Evolutionary conservation across 305 asterid species (phyloP).

Genomic region (Solanum hybrid): DNA sequence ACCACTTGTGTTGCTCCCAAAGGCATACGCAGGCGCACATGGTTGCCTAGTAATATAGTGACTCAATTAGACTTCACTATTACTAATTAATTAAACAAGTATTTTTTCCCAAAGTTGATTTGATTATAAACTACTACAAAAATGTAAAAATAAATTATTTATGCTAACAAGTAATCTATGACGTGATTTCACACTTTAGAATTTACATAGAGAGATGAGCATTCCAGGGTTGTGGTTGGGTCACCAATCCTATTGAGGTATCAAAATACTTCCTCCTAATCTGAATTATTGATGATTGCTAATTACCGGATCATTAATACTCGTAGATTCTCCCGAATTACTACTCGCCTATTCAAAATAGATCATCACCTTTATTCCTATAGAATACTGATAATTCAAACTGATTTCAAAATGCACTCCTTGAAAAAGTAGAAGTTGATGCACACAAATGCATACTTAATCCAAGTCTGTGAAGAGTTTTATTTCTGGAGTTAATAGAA

Average conservation of each 20-base stretch:
- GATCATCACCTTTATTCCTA: neutral
- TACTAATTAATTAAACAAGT: neutral
- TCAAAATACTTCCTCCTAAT: neutral
- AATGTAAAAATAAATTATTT: neutral
- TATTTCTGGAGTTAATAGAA: neutral
- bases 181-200: neutral
- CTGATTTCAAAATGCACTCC: neutral
- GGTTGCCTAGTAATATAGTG: neutral
- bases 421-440: neutral
- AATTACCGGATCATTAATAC: neutral
- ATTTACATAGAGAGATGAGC: neutral
- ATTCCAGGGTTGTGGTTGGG: neutral
- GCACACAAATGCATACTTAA: neutral
- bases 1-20: neutral
- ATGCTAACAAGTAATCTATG: neutral
- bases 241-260: neutral
- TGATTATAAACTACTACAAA: neutral
- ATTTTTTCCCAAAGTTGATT: neutral
- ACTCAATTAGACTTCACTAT: neutral
- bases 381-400: neutral
- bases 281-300: neutral
- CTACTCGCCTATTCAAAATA: neutral
- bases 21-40: neutral
- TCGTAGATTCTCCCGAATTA: neutral
- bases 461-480: neutral